Base-by-base conservation (phyloP, 1,284 basidiomycete species). In the Apiotrichum gracile region DNA sequence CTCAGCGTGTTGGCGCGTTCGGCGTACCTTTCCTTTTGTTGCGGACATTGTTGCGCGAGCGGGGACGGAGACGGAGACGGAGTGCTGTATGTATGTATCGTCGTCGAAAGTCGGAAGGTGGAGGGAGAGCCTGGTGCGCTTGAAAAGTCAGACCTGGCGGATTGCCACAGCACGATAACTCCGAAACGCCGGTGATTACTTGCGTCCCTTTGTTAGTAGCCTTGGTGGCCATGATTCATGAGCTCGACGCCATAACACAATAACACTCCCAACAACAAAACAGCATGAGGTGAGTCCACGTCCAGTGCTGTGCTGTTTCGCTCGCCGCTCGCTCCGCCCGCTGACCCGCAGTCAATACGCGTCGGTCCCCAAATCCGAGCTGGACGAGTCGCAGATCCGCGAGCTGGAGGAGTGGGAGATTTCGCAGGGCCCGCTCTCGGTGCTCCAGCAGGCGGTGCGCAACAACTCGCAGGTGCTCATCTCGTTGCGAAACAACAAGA, bases 381-480 rank as follows among this genome's bases (percentile, higher is more conserved):
- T 99, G 55, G 91, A 97, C 73, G 96, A 98, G 77, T 87, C 87
- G 16, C 91, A 98, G 78, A 83, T 98, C 57, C 86, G 92, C 57
- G 88, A 92, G 69, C 80, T 98, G 59, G 94, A 98, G 77, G 91
- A 96, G 74, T 91, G 93, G 70, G 91, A 97, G 78, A 94, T 96
- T 76, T 91, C 88, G 56, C 92, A 96, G 77, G 93, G 93, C 16
- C 93, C 94, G 26, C 78, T 98, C 66, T 94, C 91, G n/a, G 94
- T 99, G 46, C 81, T 99, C 40, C 96, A 98, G 76, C 91, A 96
- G 76, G 90, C 92, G 34, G 96, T 99, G 61, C 84, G 96, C 75
- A 97, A 97, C 76, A 91, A 97, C 76, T 87, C 91, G 9, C 96
- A 98, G 78, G 89, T 99, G 64, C 84, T 99, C 59, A 94, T 99